phyloP scores from a whole-genome alignment of 2,329 filamentous ascomycete genomes.

The Aspergillus sp. region DNA sequence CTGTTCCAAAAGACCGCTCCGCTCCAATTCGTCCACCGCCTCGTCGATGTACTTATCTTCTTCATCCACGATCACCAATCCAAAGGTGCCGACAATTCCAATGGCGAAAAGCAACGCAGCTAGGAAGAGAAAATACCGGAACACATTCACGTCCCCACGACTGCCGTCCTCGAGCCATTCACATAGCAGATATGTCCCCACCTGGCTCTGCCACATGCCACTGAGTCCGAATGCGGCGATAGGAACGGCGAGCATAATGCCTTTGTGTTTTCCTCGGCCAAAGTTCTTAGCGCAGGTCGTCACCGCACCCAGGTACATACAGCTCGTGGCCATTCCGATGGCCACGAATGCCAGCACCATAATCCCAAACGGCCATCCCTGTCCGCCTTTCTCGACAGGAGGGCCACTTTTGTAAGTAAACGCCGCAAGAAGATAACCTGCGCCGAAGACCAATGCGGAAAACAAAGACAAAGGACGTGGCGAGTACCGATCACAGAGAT shows the following conservation, averaged over 20 bases:
- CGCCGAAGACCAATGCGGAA: slow-evolving; percentile 71
- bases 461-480: slow-evolving; percentile 74
- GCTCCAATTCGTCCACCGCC: slow-evolving; percentile 85
- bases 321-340: slow-evolving; percentile 79
- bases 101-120: slow-evolving; percentile 67
- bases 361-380: slow-evolving; percentile 70
- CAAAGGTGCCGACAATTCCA: slow-evolving; percentile 71
- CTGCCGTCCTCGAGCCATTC: slow-evolving; percentile 65
- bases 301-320: slow-evolving; percentile 88
- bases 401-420: slow-evolving; percentile 67
- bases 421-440: slow-evolving; percentile 81
- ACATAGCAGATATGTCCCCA: slow-evolving; percentile 75
- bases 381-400: slow-evolving; percentile 50
- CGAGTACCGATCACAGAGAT: slow-evolving; percentile 85
- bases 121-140: slow-evolving; percentile 85
- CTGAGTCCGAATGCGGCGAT: slow-evolving; percentile 92
- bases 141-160: slow-evolving; percentile 66
- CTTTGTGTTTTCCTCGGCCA: slow-evolving; percentile 81
- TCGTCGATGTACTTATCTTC: slow-evolving; percentile 78
- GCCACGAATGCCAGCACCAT: slow-evolving; percentile 85
- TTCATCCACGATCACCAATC: slow-evolving; percentile 77
- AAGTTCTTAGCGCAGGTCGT: slow-evolving; percentile 99
- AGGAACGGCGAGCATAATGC: slow-evolving; percentile 82
- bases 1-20: slow-evolving; percentile 73
- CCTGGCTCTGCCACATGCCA: slow-evolving; percentile 92